Evolutionary conservation across 2,329 filamentous ascomycete species (phyloP).

Genomic region (Calonectria honghensis): DNA sequence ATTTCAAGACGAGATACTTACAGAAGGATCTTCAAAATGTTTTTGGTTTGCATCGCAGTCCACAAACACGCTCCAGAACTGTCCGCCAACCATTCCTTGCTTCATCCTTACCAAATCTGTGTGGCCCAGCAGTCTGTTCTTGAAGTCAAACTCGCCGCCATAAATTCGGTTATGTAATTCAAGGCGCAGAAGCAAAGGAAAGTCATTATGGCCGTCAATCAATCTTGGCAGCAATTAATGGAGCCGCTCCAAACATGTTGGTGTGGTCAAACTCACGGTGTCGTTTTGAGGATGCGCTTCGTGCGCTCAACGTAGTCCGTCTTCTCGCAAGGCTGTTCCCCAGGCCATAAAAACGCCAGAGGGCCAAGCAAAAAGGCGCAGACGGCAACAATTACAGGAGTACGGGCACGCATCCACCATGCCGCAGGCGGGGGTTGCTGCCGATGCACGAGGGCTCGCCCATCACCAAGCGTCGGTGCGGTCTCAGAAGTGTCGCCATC

Average conservation of each 20-base stretch:
- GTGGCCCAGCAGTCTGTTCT: constrained; percentile 24
- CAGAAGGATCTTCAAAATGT: constrained; percentile 14
- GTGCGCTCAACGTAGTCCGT: constrained; percentile 17
- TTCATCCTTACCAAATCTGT: constrained; percentile 42
- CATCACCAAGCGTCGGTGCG: neutral
- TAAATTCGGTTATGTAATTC: constrained; percentile 45
- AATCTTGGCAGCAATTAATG: constrained; percentile 14
- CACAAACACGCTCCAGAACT: constrained; percentile 46
- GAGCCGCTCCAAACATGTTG: too few species aligned
- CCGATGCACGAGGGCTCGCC: constrained; percentile 10
- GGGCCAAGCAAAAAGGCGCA: constrained; percentile 10
- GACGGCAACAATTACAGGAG: neutral
- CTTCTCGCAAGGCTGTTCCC: constrained; percentile 17
- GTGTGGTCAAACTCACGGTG: neutral
- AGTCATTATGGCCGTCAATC: constrained; percentile 46
- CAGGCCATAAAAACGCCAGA: neutral
- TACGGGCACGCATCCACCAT: constrained; percentile 8
- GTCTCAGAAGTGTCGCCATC: neutral
- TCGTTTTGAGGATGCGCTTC: constrained; percentile 5
- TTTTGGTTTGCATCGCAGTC: constrained; percentile 36
- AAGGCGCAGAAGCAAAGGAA: constrained; percentile 40
- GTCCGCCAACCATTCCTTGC: constrained; percentile 41
- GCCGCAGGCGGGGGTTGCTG: neutral
- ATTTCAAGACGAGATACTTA: neutral
- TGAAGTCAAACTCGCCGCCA: constrained; percentile 31